Percentiles rank a stretch among this genome's conserved stretches.
Conservation (phyloP, 2,329 filamentous ascomycete genomes). For the Hymenoscyphus salicellus region DNA sequence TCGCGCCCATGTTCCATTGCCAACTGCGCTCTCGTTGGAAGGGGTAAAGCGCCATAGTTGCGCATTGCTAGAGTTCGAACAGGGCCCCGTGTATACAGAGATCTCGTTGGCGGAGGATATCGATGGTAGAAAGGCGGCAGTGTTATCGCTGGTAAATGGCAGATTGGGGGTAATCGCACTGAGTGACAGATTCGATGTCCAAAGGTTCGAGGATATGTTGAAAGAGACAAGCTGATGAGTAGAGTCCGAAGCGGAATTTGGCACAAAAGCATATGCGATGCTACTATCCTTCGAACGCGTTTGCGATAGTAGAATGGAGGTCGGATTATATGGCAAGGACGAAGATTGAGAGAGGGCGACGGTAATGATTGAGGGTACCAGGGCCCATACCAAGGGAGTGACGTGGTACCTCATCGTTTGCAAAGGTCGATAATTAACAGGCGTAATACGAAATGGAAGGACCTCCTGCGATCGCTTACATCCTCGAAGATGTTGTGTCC, state of each 20-base stretch:
- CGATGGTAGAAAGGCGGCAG: constrained; percentile 63
- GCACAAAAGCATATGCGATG: constrained; percentile 66
- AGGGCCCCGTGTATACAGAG: constrained; percentile 72
- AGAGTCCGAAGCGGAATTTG: constrained; percentile 36
- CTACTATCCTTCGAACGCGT: constrained; percentile 47
- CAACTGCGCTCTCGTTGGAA: constrained; percentile 40
- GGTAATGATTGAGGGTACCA: constrained; percentile 10
- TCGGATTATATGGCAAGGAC: constrained; percentile 72
- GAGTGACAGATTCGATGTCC: constrained; percentile 44
- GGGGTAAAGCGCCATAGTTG: constrained; percentile 67
- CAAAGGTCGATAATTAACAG: constrained; percentile 19
- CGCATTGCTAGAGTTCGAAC: constrained; percentile 51
- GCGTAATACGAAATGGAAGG: constrained; percentile 15
- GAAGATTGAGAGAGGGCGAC: constrained; percentile 36
- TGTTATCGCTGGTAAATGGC: constrained; percentile 58
- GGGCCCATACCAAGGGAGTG: constrained; percentile 23
- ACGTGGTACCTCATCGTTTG: constrained; percentile 28
- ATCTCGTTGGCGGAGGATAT: constrained; percentile 68
- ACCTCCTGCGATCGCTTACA: constrained; percentile 16
- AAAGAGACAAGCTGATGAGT: constrained; percentile 57
- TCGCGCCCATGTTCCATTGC: constrained; percentile 55
- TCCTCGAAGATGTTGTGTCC: constrained; percentile 21
- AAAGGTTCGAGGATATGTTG: constrained; percentile 59
- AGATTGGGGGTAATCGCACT: constrained; percentile 54
- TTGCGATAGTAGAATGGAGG: constrained; percentile 62